phyloP scores from a whole-genome alignment of 352 stramenopile species.

The Phytophthora pseudosyringae region DNA sequence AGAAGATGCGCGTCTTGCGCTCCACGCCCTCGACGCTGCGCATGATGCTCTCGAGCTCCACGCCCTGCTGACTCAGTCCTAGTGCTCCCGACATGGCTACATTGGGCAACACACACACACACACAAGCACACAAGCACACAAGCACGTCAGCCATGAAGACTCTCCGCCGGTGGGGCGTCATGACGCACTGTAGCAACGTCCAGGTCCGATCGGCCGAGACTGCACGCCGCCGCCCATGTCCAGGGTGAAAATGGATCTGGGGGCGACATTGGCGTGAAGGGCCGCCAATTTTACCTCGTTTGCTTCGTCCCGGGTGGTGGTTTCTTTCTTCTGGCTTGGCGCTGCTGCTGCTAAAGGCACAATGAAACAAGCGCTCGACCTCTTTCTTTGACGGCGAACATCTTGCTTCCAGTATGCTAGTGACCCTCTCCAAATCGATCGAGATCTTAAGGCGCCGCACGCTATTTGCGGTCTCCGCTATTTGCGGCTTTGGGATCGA shows the following conservation, averaged over 20 bases:
- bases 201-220: constrained; percentile 33
- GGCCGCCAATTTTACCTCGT: constrained; percentile 27
- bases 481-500: background rate
- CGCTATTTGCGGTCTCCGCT: too few species aligned
- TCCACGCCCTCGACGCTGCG: constrained; percentile 41
- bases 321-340: constrained; percentile 18
- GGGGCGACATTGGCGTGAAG: background rate
- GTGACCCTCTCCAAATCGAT: too few species aligned
- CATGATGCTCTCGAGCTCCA: constrained; percentile 45
- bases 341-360: constrained; percentile 21
- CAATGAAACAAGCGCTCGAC: constrained; percentile 13
- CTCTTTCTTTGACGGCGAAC: constrained; percentile 15
- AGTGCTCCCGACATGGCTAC: constrained; percentile 41
- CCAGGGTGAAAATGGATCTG: constrained; percentile 32
- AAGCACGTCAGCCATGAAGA: constrained; percentile 5
- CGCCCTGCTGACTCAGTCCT: constrained; percentile 35
- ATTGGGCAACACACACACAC: background rate
- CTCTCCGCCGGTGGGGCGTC: background rate
- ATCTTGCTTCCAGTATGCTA: too few species aligned
- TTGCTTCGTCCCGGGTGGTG: constrained; percentile 20
- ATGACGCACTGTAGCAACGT: constrained; percentile 38
- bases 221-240: constrained; percentile 33
- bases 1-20: constrained; percentile 90
- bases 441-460: background rate
- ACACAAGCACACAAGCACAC: background rate